Base-by-base conservation (phyloP, 495 filamentous ascomycete species). In the Pseudoneurospora amorphoporcata region DNA sequence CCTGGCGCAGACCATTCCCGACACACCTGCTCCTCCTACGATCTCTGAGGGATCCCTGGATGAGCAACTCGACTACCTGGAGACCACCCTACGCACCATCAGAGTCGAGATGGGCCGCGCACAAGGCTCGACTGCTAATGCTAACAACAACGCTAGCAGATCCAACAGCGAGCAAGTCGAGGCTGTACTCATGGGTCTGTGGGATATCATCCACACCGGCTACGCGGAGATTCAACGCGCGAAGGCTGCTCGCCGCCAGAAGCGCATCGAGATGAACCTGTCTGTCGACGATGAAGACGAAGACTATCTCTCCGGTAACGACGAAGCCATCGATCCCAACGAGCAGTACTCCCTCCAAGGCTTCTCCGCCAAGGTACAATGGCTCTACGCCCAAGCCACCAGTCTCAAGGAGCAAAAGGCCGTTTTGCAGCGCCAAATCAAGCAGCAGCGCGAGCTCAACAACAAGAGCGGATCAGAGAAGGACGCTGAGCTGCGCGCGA, bases 401-500 rank as follows among this genome's bases (percentile, higher is more conserved):
- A 82, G 84, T n/a, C 82, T 97, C 32, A 87, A 91, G 43, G 93
- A 97, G 73, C 93, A 97, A 74, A 94, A 97, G 80, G 87, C 87
- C 68, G 94, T 94, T 19, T 81, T 97, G 32, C 90, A 92, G 73
- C 89, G 92, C 4, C 94, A 98, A 75, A 93, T 97, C 75, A 93
- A 96, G 81, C 93, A 97, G 78, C 94, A 98, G 81, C 90, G 93
- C 47, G 93, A 95, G 76, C 86, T 97, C 69, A 95, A 94, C 78
- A 92, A 85, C 86, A 85, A 84, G 74, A 86, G 84, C 69, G 88
- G 87, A 68, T 83, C 84, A 3, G 88, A 90, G 72, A 90, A 90
- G 72, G 87, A 88, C 72, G 84, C 86, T 29, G 87, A 87, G 70
- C 73, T 88, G n/a, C 76, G 77, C 29, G 75, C 80, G 47, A 85